Conservation (phyloP, 2,329 filamentous ascomycete species). For the Pseudogymnoascus sp. region DNA sequence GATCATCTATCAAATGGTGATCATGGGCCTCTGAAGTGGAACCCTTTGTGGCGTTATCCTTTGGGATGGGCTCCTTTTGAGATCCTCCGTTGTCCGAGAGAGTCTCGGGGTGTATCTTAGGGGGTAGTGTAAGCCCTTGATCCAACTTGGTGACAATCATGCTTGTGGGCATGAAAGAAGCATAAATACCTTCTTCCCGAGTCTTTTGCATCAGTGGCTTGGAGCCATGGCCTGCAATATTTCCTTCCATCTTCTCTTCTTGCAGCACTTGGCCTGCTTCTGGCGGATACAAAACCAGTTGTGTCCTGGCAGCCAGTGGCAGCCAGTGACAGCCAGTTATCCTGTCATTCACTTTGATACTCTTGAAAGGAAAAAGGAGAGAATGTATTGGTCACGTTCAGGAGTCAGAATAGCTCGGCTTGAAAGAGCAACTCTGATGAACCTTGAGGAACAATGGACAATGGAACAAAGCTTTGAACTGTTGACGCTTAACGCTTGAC, state of each 20-base stretch:
- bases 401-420: not conserved
- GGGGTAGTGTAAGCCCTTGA: constrained; percentile 23
- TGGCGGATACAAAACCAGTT: not conserved
- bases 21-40: not conserved
- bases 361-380: not conserved
- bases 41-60: not conserved
- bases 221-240: constrained; percentile 1
- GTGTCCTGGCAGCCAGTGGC: not conserved
- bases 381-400: not conserved
- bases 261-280: not conserved
- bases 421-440: not conserved
- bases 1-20: not conserved
- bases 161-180: constrained; percentile 15
- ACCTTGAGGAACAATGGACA: not conserved
- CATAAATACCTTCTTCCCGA: constrained; percentile 22
- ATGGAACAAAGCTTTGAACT: not conserved
- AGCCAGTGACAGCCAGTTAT: not conserved
- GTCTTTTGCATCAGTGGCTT: not conserved
- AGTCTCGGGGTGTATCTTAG: constrained; percentile 16
- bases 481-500: not conserved
- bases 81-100: not conserved
- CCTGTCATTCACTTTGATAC: not conserved
- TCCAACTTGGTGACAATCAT: constrained; percentile 14
- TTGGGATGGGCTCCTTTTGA: not conserved
- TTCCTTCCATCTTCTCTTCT: not conserved